A percentile compares a stretch with the other conserved stretches of the same genome.
Conservation (phyloP, 2,329 filamentous ascomycete species). For the Fonsecaea multimorphosa region DNA sequence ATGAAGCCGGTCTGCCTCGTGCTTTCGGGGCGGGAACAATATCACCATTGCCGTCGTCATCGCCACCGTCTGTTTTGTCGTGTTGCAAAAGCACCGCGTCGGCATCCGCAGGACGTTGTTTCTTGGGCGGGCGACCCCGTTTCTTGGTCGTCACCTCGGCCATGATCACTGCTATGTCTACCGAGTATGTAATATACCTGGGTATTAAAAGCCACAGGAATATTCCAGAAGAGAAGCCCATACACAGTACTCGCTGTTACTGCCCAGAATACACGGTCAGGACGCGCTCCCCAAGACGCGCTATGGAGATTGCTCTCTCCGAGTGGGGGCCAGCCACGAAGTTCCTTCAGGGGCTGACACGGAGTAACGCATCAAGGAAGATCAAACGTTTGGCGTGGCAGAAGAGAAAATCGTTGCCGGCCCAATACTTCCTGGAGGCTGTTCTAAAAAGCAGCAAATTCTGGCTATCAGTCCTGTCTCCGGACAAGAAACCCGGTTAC, state of each 20-base stretch:
- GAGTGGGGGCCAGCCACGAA: not conserved
- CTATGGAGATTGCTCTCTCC: not conserved
- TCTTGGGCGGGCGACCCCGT: constrained; percentile 33
- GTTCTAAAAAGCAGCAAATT: no score
- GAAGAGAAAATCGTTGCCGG: no score
- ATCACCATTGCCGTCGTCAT: no score
- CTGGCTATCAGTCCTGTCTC: no score
- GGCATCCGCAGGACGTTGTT: constrained; percentile 13
- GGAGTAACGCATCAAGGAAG: not conserved
- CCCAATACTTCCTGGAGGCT: no score
- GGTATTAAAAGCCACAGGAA: not conserved
- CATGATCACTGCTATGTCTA: not conserved
- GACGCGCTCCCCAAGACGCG: not conserved
- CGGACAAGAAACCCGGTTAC: not conserved
- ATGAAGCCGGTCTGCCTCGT: not conserved
- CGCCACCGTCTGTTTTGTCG: not conserved
- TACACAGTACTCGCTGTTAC: not conserved
- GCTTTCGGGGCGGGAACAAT: not conserved
- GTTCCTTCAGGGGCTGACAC: not conserved
- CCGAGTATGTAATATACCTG: not conserved
- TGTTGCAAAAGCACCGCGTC: not conserved
- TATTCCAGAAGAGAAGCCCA: not conserved
- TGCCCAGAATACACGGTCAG: not conserved
- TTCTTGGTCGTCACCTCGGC: constrained; percentile 31
- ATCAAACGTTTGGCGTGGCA: not conserved